phyloP scores from a whole-genome alignment of 2,329 filamentous ascomycete genomes.

The Aspergillus jensenii region DNA sequence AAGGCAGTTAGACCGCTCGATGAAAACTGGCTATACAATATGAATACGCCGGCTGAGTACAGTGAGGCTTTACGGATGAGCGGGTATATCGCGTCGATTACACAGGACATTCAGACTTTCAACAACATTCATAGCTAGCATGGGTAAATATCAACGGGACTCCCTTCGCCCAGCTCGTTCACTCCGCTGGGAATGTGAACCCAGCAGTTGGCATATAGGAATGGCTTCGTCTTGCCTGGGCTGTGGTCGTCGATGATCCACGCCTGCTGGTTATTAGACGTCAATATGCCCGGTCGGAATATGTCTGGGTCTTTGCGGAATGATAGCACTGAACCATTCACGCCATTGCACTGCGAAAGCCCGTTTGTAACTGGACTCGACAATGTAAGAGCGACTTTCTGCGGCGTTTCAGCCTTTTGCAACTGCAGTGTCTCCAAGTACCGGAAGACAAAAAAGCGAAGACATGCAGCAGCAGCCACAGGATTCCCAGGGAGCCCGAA shows the following conservation, averaged over 20 bases:
- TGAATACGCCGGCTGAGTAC: slow-evolving; percentile 43
- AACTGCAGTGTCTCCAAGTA: slow-evolving; percentile 20
- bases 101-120: background rate
- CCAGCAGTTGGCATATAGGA: slow-evolving; percentile 26
- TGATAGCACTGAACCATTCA: background rate
- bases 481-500: slow-evolving; percentile 31
- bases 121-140: background rate
- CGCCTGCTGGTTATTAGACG: background rate
- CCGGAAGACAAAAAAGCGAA: slow-evolving; percentile 29
- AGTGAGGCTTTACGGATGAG: slow-evolving; percentile 31
- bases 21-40: slow-evolving; percentile 22
- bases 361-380: background rate
- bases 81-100: slow-evolving; percentile 26
- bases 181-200: slow-evolving; percentile 21
- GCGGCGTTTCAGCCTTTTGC: slow-evolving; percentile 9
- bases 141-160: slow-evolving; percentile 14
- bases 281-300: slow-evolving; percentile 10
- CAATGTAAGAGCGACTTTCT: background rate
- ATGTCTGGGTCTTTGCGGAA: slow-evolving; percentile 9
- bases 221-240: slow-evolving; percentile 23
- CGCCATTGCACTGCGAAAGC: background rate
- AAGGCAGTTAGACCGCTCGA: slow-evolving; percentile 12
- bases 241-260: slow-evolving; percentile 18
- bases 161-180: slow-evolving; percentile 11
- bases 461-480: slow-evolving; percentile 27